These are phyloP conservation scores for Trichosporon coremiiforme DNA, from an alignment of 1,284 basidiomycete species.

Conservation along the genomic window DNA sequence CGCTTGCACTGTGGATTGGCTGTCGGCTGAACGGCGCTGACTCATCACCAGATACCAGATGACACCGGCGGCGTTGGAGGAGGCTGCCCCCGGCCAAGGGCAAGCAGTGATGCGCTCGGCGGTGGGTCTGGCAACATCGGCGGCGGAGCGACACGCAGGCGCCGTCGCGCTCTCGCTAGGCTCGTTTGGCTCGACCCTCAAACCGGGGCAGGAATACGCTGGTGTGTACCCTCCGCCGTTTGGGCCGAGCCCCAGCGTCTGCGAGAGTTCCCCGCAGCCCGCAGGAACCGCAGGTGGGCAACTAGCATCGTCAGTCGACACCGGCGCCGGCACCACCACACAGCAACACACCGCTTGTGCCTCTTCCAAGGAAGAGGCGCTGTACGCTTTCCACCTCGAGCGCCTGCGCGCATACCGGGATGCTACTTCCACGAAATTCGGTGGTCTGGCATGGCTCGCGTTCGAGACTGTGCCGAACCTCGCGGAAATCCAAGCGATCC, in stretches of 20 bases:
- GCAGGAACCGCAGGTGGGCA: neutral
- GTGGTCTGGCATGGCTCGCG: conserved; percentile 65
- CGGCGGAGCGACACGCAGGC: neutral
- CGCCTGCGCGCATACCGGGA: conserved; percentile 62
- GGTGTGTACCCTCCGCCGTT: conserved; percentile 75
- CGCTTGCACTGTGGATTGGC: neutral
- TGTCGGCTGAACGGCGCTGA: conserved; percentile 8
- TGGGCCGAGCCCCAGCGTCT: conserved; percentile 59
- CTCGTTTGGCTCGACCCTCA: conserved; percentile 70
- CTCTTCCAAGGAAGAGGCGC: conserved; percentile 54
- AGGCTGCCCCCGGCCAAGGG: neutral
- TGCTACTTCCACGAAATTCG: conserved; percentile 63
- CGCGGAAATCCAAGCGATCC: conserved; percentile 68
- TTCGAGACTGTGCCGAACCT: conserved; percentile 78
- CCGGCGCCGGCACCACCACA: neutral
- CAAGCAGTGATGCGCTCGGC: neutral
- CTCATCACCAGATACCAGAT: conserved; percentile 33
- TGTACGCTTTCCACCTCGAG: conserved; percentile 69
- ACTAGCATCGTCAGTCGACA: neutral
- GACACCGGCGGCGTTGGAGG: conserved; percentile 7
- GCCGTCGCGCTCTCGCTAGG: conserved; percentile 71
- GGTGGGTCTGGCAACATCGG: neutral
- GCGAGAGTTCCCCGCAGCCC: conserved; percentile 25
- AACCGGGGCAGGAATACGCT: conserved; percentile 70
- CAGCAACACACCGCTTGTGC: conserved; percentile 4